phyloP scores from a whole-genome alignment of 148 eudicot genomes.

The Amaranthus hypochondriacus region DNA sequence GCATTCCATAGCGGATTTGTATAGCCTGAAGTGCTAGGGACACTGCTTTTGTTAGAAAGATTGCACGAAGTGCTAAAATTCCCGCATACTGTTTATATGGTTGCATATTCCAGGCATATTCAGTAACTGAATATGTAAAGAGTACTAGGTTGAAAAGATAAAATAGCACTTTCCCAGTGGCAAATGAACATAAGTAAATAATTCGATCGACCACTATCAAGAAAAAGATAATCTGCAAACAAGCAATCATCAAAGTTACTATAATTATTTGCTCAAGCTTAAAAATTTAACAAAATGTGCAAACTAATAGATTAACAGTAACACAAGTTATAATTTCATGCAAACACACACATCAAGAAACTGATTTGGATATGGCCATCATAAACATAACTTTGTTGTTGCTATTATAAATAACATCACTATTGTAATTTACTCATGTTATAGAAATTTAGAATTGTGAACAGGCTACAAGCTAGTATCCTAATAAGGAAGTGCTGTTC shows the following conservation, averaged over 20 bases:
- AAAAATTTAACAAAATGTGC: neutral
- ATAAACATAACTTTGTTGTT: neutral
- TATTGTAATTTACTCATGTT: neutral
- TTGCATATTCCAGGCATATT: constrained; percentile 92
- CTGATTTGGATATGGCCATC: neutral
- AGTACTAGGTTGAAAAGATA: constrained; percentile 83
- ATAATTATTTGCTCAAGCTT: neutral
- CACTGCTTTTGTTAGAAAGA: constrained; percentile 80
- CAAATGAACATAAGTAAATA: constrained; percentile 94
- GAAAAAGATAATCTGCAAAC: constrained; percentile 87
- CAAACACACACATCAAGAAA: neutral
- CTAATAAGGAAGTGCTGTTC: no score
- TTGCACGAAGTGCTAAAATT: constrained; percentile 78
- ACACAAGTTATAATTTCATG: neutral
- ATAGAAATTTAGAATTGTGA: neutral
- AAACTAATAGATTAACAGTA: neutral
- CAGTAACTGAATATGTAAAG: constrained; percentile 78
- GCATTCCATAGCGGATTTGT: constrained; percentile 94
- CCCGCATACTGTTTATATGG: constrained; percentile 66
- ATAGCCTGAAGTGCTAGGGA: constrained; percentile 95
- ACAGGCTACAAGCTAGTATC: neutral
- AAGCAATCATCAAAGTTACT: constrained; percentile 21
- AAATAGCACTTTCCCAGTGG: constrained; percentile 82
- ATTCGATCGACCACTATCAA: constrained; percentile 96
- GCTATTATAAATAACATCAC: neutral